Conservation (phyloP, 2,329 filamentous ascomycete genomes). For the Calonectria ilicicola region DNA sequence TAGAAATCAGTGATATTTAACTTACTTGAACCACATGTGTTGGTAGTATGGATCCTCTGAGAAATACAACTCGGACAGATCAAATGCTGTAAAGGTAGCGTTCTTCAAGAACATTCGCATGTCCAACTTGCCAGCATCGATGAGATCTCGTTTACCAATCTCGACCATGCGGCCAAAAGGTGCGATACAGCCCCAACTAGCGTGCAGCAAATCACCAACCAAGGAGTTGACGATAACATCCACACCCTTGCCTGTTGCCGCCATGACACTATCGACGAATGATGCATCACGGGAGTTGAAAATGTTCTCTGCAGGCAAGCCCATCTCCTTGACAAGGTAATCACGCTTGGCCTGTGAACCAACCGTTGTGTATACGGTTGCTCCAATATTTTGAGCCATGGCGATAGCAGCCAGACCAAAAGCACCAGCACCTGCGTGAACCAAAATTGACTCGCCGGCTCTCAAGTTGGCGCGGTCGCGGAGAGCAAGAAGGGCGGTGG, state of each 20-base stretch:
- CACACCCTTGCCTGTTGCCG: not conserved
- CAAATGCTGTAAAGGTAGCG: not conserved
- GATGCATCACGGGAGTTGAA: not conserved
- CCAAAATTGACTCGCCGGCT: not conserved
- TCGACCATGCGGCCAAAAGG: conserved; percentile 8
- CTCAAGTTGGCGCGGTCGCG: not conserved
- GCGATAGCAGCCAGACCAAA: not conserved
- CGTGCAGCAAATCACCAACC: not conserved
- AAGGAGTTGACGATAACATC: not conserved
- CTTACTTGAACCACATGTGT: not conserved
- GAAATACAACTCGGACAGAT: not conserved
- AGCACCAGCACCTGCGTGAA: not conserved
- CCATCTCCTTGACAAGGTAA: not conserved
- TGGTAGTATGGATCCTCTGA: not conserved
- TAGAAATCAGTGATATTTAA: too few relatives aligned
- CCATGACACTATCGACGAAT: not conserved
- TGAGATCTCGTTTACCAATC: conserved; percentile 1
- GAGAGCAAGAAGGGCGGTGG: not conserved
- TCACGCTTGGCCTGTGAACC: not conserved
- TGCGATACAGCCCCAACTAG: conserved; percentile 4
- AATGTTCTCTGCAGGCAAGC: not conserved
- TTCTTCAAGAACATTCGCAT: conserved; percentile 3
- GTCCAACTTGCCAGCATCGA: conserved; percentile 3
- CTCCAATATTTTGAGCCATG: not conserved
- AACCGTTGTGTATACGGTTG: not conserved